Base-by-base conservation (phyloP, 2,329 filamentous ascomycete genomes). In the Coniosporium tulheliwenetii region DNA sequence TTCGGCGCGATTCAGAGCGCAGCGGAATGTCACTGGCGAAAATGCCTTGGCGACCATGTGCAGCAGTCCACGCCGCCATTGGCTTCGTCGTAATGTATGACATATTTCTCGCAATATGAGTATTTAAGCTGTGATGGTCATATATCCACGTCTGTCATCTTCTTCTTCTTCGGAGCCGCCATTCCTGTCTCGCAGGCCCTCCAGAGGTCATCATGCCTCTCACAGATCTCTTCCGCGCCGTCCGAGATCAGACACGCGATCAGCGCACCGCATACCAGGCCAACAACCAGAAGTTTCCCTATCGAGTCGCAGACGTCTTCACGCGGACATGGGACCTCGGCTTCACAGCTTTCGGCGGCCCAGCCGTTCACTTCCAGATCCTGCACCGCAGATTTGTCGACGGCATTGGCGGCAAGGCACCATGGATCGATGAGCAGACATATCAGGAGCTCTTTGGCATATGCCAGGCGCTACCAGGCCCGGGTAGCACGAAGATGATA, bases 371-470 rank as follows among this genome's bases (percentile, higher is more conserved):
- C 56, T 83, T 83, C 50, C 71, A 77, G 49, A 81, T 81, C 43
- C 66, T 81, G 41, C 69, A 78, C 48, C 60, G 67, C 32, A 67
- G 71, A 36, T 85, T 81, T 49, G 75, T 82, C 0, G 63, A 67
- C 1, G 61, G 62, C 1, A 39, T 46, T 29, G 48, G 48, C 3
- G 56, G 55, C 2, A 69, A 71, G 37, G 55, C 69, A 33, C 55
- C 63, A 50, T 85, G 80, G 80, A 68, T 84, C 19, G 76, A 82
- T 54, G 77, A 84, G 41, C 75, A 81, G 49, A 69, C 76, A 75
- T 84, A 79, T 56, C 76, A 81, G 54, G 80, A 85, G 50, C 66
- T 85, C 0, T 85, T 85, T 55, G 77, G 75, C 16, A 60, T 85
- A 37, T 73, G 70, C 13, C 79, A 85, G 57, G 75, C 75, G 1